Conservation (phyloP, 2,329 filamentous ascomycete species). For the Chrysosphaeria jannelii region DNA sequence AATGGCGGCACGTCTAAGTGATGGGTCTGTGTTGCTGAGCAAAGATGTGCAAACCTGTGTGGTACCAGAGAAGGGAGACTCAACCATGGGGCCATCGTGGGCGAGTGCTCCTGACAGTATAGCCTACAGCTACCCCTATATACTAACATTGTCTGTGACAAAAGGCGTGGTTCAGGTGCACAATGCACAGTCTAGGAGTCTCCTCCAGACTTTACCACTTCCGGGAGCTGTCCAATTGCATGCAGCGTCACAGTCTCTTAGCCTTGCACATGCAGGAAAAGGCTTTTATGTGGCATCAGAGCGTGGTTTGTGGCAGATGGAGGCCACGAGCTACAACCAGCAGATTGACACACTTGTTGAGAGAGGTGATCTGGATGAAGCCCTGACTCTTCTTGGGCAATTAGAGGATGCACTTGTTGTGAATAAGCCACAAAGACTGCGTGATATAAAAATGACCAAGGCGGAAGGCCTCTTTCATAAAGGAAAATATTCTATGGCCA, state of each 20-base stretch:
- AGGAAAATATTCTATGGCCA: conserved; percentile 54
- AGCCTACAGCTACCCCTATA: conserved; percentile 90
- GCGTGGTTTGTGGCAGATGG: conserved; percentile 85
- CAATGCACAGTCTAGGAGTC: conserved; percentile 71
- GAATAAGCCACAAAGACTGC: conserved; percentile 51
- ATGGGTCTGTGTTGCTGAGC: conserved; percentile 73
- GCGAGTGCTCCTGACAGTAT: conserved; percentile 52
- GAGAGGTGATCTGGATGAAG: conserved; percentile 54
- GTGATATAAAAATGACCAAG: conserved; percentile 75
- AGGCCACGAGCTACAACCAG: conserved; percentile 63
- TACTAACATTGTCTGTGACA: conserved; percentile 54
- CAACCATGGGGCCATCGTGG: conserved; percentile 44
- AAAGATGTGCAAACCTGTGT: conserved; percentile 93
- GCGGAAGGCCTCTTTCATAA: conserved; percentile 59
- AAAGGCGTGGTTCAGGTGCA: conserved; percentile 73
- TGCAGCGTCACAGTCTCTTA: conserved; percentile 75
- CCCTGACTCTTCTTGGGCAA: conserved; percentile 65
- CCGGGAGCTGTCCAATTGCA: conserved; percentile 63
- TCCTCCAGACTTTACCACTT: conserved; percentile 60
- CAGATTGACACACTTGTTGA: conserved; percentile 63
- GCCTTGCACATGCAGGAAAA: conserved; percentile 84
- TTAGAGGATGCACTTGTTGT: conserved; percentile 70
- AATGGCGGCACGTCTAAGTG: conserved; percentile 50
- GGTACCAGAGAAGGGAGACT: conserved; percentile 46
- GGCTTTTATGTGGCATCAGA: conserved; percentile 87